These are phyloP conservation scores for Lithohypha guttulata DNA, from an alignment of 2,329 filamentous ascomycete species.

Conservation along the genomic window DNA sequence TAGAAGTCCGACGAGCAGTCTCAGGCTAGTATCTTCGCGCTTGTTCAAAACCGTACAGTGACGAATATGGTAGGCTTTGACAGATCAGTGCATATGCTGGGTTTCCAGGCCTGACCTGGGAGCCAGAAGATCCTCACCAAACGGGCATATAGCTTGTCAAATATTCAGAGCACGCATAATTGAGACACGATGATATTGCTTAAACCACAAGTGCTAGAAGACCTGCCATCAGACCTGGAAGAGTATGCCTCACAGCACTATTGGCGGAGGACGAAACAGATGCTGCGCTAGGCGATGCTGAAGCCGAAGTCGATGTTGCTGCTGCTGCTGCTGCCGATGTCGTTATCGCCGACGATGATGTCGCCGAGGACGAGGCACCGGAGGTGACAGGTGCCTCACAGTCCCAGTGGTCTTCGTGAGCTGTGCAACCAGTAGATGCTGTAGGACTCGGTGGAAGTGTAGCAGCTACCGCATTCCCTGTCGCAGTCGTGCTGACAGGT, in stretches of 20 bases:
- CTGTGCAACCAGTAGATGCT: conserved; percentile 17
- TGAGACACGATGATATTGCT: too few relatives aligned
- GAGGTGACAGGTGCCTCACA: conserved; percentile 17
- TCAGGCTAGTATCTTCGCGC: too few relatives aligned
- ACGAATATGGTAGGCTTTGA: too few relatives aligned
- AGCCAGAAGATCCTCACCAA: too few relatives aligned
- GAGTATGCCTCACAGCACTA: neutral
- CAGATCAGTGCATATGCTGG: too few relatives aligned
- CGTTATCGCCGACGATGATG: neutral
- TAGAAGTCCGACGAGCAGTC: too few relatives aligned
- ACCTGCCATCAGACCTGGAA: neutral
- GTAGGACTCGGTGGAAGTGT: conserved; percentile 12
- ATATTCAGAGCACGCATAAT: too few relatives aligned
- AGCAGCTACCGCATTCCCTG: neutral
- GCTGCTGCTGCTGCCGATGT: neutral
- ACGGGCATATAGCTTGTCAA: too few relatives aligned
- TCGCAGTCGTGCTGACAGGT: conserved; percentile 2
- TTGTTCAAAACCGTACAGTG: too few relatives aligned
- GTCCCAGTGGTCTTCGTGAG: conserved; percentile 21
- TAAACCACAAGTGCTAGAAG: neutral
- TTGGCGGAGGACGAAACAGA: too few relatives aligned
- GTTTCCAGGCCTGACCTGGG: too few relatives aligned
- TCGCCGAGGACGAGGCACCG: neutral
- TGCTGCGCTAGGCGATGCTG: neutral
- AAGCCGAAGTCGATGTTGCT: neutral